Evolutionary conservation across 768 basidiomycete genomes (phyloP).

Genomic region (Candolleomyces efflorescens): DNA sequence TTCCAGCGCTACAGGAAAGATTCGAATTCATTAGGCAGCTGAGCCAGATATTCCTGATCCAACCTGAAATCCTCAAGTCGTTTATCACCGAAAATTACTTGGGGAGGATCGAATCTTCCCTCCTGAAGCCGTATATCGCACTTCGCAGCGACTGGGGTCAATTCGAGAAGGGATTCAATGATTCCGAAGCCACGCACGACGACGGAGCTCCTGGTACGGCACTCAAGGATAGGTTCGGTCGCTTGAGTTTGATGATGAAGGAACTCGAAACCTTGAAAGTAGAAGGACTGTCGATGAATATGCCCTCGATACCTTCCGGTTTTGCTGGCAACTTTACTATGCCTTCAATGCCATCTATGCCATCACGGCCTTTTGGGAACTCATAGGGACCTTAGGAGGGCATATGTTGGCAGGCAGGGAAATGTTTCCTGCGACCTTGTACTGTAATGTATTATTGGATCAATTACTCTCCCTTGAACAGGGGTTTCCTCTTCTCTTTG

Average conservation of each 20-base stretch:
- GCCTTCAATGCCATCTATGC: constrained; percentile 12
- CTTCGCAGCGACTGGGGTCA: constrained; percentile 89
- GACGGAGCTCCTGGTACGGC: constrained; percentile 42
- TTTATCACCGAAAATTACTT: constrained; percentile 95
- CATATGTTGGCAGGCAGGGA: constrained; percentile 15
- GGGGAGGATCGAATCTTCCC: constrained; percentile 80
- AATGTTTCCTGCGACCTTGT: constrained; percentile 18
- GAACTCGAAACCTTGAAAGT: constrained; percentile 70
- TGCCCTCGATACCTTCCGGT: constrained; percentile 52
- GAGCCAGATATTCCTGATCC: constrained; percentile 95
- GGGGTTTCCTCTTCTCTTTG: constrained; percentile 73
- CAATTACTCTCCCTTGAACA: constrained; percentile 75
- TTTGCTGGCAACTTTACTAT: constrained; percentile 53
- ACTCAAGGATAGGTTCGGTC: constrained; percentile 61
- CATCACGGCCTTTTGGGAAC: constrained; percentile 40
- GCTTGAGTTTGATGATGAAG: constrained; percentile 84
- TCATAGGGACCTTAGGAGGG: constrained; percentile 13
- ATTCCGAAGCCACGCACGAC: constrained; percentile 41
- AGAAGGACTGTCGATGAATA: constrained; percentile 55
- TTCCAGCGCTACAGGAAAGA: constrained; percentile 84
- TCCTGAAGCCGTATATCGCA: constrained; percentile 87
- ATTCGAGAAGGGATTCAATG: constrained; percentile 79
- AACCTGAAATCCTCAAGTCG: constrained; percentile 90
- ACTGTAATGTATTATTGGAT: constrained; percentile 17
- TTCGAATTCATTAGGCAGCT: constrained; percentile 98